Evolutionary conservation across 768 basidiomycete genomes (phyloP), one percentile per base, ranked within the genome.

Genomic region (Kwoniella dendrophila): DNA sequence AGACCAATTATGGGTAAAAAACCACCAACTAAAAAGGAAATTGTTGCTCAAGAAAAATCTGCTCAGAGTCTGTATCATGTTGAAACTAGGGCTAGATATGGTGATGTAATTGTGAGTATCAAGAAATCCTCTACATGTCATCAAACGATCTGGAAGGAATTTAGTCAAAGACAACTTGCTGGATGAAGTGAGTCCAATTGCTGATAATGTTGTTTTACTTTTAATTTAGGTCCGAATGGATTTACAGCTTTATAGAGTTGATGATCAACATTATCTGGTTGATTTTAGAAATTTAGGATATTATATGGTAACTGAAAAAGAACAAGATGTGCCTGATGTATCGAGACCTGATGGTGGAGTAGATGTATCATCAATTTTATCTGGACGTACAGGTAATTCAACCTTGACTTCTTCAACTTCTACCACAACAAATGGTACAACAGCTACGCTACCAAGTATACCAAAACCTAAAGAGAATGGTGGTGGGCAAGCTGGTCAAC

Each of bases 271-370:
- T 80, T 98, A 97, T 80, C 85, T 99, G 29, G 96, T 99, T 59
- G 95, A 98, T 77, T 99, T 99, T 81, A 88, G 96, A 71, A 94
- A 98, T 82, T 92, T 96, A 79, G 93, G 92, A 76, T 90, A 92
- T 53, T 96, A 97, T 80, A 63, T 70, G 6, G 73, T 78, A 16
- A 56, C 62, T 14, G 64, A 67, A 3, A 63, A 69, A 24, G 66
- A 62, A 33, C 29, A 29, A 24, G 53, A 56, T 29, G 60, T 62
- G 1, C 52, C 51, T 3, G 60, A 62, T 38, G 60, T 56, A 4
- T 62, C 60, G 7, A 52, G 60, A 10, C 60, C 11, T 0, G 60
- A 62, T 20, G 45, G n/a, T n/a, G n/a, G 52, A 7, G 26, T 26
- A 4, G 20, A 32, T 4, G n/a, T 22, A 0, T 48, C 60, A 3